Base-by-base conservation (phyloP, 139 green algal species). In the Micractinium sp. region DNA sequence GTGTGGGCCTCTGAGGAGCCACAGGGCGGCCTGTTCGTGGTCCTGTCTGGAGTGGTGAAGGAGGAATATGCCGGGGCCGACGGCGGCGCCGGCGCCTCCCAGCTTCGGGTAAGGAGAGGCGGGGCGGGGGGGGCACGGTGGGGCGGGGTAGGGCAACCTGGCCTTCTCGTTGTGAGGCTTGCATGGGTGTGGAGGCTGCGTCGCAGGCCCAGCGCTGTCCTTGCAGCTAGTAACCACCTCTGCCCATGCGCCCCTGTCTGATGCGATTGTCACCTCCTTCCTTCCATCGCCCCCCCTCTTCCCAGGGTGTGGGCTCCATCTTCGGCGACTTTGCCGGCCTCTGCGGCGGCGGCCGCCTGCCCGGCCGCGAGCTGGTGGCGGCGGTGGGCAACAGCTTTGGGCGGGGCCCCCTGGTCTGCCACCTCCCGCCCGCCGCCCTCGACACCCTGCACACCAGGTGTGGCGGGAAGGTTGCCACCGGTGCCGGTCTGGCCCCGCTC, bases 311-410 rank as follows among this genome's bases (percentile, higher is more conserved):
- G 23, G 77, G 77, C 39, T 35, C 77, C 7, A 83, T 83, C 18
- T 36, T 83, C 3, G 77, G 77, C 39, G 77, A 83, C 25, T 39
- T 83, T 25, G 23, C 77, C 2, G 39, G 25, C 25, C 77, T 83
- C 23, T 83, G 39, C 77, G 77, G 39, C 77, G 36, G 75, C 75
- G 14, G 25, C 25, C 39, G 23, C 39, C 77, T 83, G 77, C 77
- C 77, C 25, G 77, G 77, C 39, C 31, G 39, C 77, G 77, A 83
- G 77, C 9, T 25, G 9, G 77, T 83, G 36, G 47, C n/a, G 1
- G 77, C 77, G 25, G 61, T 38, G 25, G 77, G 77, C 77, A 83
- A 83, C 77, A 66, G 39, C 27, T 83, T 83, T 25, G 77, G 77
- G 19, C 77, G 77, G n/a, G 77, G 77, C 39, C 77, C 77, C 25